A percentile compares a stretch with the other conserved stretches of the same genome.
Evolutionary conservation across 2,329 filamentous ascomycete species (phyloP).

Genomic region (Tolypocladium amazonense): DNA sequence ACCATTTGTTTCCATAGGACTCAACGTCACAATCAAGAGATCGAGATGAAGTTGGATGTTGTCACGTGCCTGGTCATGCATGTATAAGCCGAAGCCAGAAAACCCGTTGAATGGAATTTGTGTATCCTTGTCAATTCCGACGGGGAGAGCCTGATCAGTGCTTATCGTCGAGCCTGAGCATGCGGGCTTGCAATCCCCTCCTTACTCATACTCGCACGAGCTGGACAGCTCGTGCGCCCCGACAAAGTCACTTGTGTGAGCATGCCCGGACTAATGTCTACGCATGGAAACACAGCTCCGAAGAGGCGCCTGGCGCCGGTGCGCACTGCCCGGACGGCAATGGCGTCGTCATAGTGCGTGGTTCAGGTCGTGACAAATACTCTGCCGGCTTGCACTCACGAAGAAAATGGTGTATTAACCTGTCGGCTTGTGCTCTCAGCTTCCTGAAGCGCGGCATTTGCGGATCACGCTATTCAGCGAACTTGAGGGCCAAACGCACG

Average conservation of each 20-base stretch:
- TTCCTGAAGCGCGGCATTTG: not conserved
- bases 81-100: not conserved
- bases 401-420: not conserved
- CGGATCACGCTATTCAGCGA: not conserved
- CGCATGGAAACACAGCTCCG: not conserved
- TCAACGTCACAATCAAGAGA: not conserved
- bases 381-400: not conserved
- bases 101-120: not conserved
- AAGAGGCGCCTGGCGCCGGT: not conserved
- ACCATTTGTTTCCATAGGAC: not conserved
- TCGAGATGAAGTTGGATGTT: not conserved
- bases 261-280: no score
- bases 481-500: not conserved
- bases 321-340: not conserved
- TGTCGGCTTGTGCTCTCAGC: not conserved
- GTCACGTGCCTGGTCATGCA: not conserved
- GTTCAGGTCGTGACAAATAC: not conserved
- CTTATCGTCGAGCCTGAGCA: no score
- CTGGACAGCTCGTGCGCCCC: not conserved
- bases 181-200: not conserved
- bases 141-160: not conserved
- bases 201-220: no score
- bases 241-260: not conserved
- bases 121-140: not conserved
- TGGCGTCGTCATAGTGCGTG: not conserved